A percentile compares a stretch with the other conserved stretches of the same genome.
These are phyloP conservation scores for Epichloe coenophiala DNA, from an alignment of 2,329 filamentous ascomycete genomes.

Conservation along the genomic window DNA sequence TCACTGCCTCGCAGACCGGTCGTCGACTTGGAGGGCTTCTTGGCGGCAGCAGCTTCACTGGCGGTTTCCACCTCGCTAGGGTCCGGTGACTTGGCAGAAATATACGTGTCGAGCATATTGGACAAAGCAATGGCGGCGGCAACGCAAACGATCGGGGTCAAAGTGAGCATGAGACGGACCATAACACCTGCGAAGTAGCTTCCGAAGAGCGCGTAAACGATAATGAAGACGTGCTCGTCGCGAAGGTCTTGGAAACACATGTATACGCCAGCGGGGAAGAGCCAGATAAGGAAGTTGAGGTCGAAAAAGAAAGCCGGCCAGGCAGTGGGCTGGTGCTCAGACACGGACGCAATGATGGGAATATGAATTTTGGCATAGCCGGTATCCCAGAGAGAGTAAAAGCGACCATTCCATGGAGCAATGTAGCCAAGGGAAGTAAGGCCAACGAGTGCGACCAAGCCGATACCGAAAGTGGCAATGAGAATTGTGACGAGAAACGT, in stretches of 20 bases:
- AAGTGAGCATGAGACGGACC: slow-evolving; percentile 95
- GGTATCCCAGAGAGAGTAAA: slow-evolving; percentile 99
- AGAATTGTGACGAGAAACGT: slow-evolving; percentile 70
- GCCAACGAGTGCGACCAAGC: slow-evolving; percentile 64
- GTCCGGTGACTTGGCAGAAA: slow-evolving; percentile 51
- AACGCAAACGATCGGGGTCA: slow-evolving; percentile 93
- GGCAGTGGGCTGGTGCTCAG: slow-evolving; percentile 95
- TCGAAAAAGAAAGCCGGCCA: slow-evolving; percentile 99
- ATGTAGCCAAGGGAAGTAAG: slow-evolving; percentile 83
- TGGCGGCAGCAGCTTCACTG: slow-evolving; percentile 38
- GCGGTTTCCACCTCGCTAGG: slow-evolving; percentile 30
- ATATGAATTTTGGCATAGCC: slow-evolving; percentile 99
- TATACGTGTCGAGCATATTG: slow-evolving; percentile 75
- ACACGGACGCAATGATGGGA: slow-evolving; percentile 98
- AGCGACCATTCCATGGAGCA: slow-evolving; percentile 93
- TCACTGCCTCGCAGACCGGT: slow-evolving; percentile 53
- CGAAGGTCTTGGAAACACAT: slow-evolving; percentile 89
- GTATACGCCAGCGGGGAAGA: slow-evolving; percentile 95
- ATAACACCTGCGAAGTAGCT: slow-evolving; percentile 99
- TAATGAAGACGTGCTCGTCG: slow-evolving; percentile 95
- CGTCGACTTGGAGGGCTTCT: slow-evolving; percentile 36
- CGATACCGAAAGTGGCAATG: slow-evolving; percentile 58
- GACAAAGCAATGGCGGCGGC: slow-evolving; percentile 82
- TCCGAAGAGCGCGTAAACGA: slow-evolving; percentile 91
- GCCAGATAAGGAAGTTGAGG: slow-evolving; percentile 94